Evolutionary conservation across 2,329 filamentous ascomycete species (phyloP), one percentile per base, ranked within the genome.

Genomic region (Aaosphaeria arxii): DNA sequence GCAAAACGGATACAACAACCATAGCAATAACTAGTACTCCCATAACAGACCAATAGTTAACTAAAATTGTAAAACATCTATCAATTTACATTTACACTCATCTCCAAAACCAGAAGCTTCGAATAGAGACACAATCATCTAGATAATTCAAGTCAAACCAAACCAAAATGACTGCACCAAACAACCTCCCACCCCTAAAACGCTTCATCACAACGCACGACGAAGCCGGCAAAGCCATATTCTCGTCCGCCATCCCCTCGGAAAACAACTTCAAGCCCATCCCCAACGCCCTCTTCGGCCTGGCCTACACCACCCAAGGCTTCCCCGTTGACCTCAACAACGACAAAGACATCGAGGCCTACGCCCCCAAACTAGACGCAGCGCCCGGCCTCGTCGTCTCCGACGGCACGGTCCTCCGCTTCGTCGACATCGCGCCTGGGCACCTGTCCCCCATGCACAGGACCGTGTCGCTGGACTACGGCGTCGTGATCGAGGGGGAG

Each of bases 341-440:
- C 7, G 70, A 76, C 43, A 58, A 67, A 44, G 79, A 83, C 57
- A 57, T 82, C 5, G 48, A 55, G 7, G 61, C 63, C 6, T 80
- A 82, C 65, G 63, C 71, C 40, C 55, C 59, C 33, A 74, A 74
- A 52, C 66, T 80, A 7, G 50, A 64, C 5, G 59, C 66, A 17
- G 70, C 75, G 1, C 77, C 79, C 0, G 79, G 79, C 0, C 66
- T 82, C 5, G 71, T 74, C 5, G 64, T 76, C 13, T 69, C 71
- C 1, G 64, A 64, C 7, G 77, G 77, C 9, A 75, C 76, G 3
- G 73, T 77, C 1, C 59, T 77, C 32, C 67, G 73, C 13, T 60
- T 64, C 44, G 67, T 70, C 7, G 69, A 72, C 40, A 57, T 67
- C 33, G 46, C 47, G 9, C 70, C 69, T 1, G 61, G 59, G 2